Percentiles rank a stretch among this genome's conserved stretches.
Conservation (phyloP, 1,139 yeast genomes). For the Geotrichum cucujoidarum region DNA sequence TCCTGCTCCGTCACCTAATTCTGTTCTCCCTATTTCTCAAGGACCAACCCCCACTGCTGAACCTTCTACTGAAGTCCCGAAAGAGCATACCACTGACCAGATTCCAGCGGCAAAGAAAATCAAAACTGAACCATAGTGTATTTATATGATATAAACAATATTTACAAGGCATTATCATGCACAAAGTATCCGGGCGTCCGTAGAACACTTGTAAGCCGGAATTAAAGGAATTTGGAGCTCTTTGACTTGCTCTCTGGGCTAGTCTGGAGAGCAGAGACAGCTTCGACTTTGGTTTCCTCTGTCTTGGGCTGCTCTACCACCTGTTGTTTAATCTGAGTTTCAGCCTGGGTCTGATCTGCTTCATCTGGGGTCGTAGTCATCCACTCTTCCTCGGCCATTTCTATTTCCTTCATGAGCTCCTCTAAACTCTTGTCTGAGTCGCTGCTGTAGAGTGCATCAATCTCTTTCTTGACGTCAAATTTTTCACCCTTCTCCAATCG, state of each 20-base stretch:
- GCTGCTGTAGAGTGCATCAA: constrained; percentile 7
- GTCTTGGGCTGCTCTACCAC: not conserved
- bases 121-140: not conserved
- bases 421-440: constrained; percentile 18
- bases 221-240: not conserved
- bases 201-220: too few species aligned
- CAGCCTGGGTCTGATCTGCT: not conserved
- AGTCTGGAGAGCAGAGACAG: not conserved
- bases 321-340: too few species aligned
- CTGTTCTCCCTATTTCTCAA: too few species aligned
- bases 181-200: too few species aligned
- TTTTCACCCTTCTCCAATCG: constrained; percentile 13
- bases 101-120: not conserved
- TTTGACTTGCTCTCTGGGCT: not conserved
- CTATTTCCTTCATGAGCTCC: constrained; percentile 18
- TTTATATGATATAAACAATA: not conserved
- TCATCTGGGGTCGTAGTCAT: constrained; percentile 16
- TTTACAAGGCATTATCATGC: not conserved
- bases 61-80: too few species aligned
- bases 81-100: not conserved
- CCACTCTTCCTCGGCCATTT: constrained; percentile 20
- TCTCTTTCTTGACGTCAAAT: constrained; percentile 13
- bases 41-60: too few species aligned
- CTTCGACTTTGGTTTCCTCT: not conserved
- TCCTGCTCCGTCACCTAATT: too few species aligned